Evolutionary conservation across 768 basidiomycete species (phyloP).

Genomic region (Phaeotremella skinneri): DNA sequence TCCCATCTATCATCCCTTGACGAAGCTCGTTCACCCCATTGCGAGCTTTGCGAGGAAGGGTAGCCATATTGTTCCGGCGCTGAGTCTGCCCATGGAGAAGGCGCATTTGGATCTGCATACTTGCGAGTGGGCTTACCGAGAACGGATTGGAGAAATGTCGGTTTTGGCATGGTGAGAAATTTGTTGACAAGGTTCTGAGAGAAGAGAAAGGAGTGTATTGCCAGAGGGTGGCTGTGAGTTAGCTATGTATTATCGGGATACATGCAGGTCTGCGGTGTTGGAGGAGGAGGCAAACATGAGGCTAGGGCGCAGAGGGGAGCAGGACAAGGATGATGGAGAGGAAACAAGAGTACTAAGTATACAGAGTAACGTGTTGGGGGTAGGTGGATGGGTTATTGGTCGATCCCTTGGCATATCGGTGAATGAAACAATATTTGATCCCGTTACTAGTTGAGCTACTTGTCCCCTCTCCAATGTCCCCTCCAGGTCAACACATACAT

Average conservation of each 20-base stretch:
- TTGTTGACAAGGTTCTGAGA: not conserved
- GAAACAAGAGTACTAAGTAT: too few relatives aligned
- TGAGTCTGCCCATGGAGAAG: slow-evolving; percentile 38
- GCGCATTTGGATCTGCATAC: slow-evolving; percentile 39
- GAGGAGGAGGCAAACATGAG: too few relatives aligned
- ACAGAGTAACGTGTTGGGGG: too few relatives aligned
- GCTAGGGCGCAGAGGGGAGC: too few relatives aligned
- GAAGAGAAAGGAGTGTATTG: not conserved
- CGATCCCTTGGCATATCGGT: not conserved
- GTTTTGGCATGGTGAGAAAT: slow-evolving; percentile 41
- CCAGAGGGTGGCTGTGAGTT: not conserved
- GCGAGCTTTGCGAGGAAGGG: not conserved
- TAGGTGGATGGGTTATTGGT: too few relatives aligned
- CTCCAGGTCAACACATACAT: too few relatives aligned
- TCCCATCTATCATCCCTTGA: not conserved
- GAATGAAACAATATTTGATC: not conserved
- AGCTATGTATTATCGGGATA: too few relatives aligned
- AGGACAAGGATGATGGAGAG: too few relatives aligned
- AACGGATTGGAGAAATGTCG: slow-evolving; percentile 42
- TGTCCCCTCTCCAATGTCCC: too few relatives aligned
- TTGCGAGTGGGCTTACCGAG: slow-evolving; percentile 42
- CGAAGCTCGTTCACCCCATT: not conserved
- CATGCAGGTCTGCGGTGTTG: too few relatives aligned
- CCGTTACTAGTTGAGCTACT: not conserved
- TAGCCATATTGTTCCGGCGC: not conserved